Percentiles rank a stretch among this genome's conserved stretches.
Conservation (phyloP, 2,329 filamentous ascomycete species). For the Ilyonectria mors-panacis region DNA sequence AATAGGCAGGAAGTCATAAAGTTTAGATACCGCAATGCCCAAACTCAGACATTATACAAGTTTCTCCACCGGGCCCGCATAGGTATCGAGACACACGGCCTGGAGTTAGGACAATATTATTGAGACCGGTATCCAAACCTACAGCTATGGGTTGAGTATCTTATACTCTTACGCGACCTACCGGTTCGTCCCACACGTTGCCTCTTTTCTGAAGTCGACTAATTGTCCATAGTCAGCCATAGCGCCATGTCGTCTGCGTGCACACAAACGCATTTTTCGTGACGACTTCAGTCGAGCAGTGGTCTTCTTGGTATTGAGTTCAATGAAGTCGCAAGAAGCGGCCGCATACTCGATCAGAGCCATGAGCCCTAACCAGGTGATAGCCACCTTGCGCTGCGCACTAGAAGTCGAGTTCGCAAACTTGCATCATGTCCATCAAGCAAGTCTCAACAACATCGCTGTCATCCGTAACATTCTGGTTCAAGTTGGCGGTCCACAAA, state of each 20-base stretch:
- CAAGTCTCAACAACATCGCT: neutral
- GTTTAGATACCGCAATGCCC: neutral
- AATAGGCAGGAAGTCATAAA: neutral
- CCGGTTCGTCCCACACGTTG: neutral
- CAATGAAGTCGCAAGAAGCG: neutral
- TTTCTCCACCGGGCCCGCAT: neutral
- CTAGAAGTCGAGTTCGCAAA: neutral
- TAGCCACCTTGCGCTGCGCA: neutral
- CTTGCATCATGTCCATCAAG: neutral
- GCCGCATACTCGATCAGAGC: neutral
- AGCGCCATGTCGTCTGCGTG: neutral
- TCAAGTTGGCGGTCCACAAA: neutral
- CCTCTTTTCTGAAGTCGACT: neutral
- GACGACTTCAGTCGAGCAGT: neutral
- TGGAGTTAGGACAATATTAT: slow-evolving; percentile 2
- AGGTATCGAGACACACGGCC: neutral
- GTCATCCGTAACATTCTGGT: neutral
- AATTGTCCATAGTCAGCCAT: neutral
- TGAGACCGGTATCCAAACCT: neutral
- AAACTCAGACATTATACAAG: neutral
- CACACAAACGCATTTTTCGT: neutral
- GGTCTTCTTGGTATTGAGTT: neutral
- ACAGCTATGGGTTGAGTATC: slow-evolving; percentile 5
- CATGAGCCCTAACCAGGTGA: neutral
- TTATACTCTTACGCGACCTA: slow-evolving; percentile 5